Evolutionary conservation across 2,329 filamentous ascomycete species (phyloP).

Genomic region (Trichoderma sp.): DNA sequence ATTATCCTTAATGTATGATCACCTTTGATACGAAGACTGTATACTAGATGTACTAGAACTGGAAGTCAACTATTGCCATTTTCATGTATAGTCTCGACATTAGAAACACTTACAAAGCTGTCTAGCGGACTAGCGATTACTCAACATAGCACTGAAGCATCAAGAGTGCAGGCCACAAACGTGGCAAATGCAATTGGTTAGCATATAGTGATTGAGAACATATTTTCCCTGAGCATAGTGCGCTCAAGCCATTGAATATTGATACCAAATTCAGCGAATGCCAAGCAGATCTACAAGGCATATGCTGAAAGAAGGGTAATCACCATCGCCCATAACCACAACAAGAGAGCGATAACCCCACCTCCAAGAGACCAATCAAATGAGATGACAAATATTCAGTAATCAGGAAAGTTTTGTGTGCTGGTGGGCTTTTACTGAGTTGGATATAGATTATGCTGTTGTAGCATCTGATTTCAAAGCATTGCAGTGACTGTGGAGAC

Average conservation of each 20-base stretch:
- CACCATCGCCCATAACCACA: not conserved
- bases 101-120: not conserved
- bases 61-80: not conserved
- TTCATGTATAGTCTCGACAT: not conserved
- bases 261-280: not conserved
- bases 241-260: not conserved
- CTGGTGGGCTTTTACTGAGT: not conserved
- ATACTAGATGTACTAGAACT: too few relatives aligned
- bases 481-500: not conserved
- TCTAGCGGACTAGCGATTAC: not conserved
- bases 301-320: not conserved
- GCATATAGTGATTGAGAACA: not conserved
- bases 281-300: not conserved
- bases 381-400: not conserved
- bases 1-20: too few relatives aligned
- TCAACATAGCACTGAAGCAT: not conserved
- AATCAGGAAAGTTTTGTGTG: not conserved
- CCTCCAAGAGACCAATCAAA: not conserved
- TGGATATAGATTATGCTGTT: not conserved
- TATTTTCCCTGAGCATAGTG: not conserved
- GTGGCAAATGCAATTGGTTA: not conserved
- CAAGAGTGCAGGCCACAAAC: not conserved
- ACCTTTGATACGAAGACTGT: too few relatives aligned
- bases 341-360: not conserved
- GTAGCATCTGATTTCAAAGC: not conserved